phyloP scores from a whole-genome alignment of 768 basidiomycete species.

The Hygrophorus pudorinus region DNA sequence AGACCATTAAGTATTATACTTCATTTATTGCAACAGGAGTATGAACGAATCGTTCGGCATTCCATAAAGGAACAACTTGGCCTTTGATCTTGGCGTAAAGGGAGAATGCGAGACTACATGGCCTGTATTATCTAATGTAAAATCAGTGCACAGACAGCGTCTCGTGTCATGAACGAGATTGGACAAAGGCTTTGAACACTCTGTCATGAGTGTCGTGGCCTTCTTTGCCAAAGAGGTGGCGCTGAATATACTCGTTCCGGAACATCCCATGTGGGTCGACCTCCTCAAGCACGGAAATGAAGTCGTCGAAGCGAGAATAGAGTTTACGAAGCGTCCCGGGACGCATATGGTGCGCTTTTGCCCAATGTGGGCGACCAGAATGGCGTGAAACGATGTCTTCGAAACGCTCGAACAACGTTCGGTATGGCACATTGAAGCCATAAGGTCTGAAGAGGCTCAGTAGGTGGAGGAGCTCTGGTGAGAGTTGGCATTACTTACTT shows the following conservation, averaged over 20 bases:
- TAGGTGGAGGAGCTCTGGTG: neutral
- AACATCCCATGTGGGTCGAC: conserved; percentile 74
- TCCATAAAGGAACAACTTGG: conserved; percentile 84
- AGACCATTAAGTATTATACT: neutral
- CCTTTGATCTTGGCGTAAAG: conserved; percentile 24
- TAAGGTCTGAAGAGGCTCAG: conserved; percentile 56
- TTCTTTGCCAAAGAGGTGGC: conserved; percentile 67
- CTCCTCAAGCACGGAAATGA: conserved; percentile 49
- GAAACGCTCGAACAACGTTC: conserved; percentile 63
- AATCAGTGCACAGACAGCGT: no score
- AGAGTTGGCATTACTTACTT: conserved; percentile 46
- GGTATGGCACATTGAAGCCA: conserved; percentile 74
- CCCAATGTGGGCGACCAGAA: conserved; percentile 91
- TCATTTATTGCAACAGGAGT: conserved; percentile 38
- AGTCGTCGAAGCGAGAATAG: conserved; percentile 81
- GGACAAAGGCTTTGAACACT: conserved; percentile 27
- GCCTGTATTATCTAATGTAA: no score
- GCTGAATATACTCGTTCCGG: conserved; percentile 80
- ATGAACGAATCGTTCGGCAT: conserved; percentile 76
- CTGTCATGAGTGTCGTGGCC: conserved; percentile 28
- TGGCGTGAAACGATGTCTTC: conserved; percentile 60
- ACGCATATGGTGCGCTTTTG: conserved; percentile 73
- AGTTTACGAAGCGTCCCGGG: conserved; percentile 51
- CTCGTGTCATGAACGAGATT: neutral
- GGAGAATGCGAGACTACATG: no score